phyloP scores from a whole-genome alignment of 257 asterid species.

The Buddleja alternifolia region DNA sequence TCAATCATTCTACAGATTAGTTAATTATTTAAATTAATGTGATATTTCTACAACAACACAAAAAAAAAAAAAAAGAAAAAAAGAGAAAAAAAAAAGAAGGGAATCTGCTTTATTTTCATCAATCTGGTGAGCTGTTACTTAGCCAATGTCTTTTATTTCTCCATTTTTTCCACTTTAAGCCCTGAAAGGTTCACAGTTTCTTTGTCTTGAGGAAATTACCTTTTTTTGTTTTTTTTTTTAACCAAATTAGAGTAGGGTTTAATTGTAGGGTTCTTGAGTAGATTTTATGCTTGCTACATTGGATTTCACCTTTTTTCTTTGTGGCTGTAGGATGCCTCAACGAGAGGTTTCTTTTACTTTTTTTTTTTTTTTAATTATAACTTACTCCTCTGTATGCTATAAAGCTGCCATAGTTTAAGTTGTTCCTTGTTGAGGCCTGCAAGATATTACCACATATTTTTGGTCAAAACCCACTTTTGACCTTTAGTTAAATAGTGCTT shows the following conservation, averaged over 20 bases:
- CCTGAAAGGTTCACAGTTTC: constrained; percentile 71
- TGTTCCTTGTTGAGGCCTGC: constrained; percentile 73
- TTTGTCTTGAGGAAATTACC: constrained; percentile 44
- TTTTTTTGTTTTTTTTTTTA: no score
- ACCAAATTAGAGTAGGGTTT: constrained; percentile 42
- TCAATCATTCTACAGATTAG: constrained; percentile 17
- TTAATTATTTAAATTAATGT: background rate
- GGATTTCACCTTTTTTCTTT: constrained; percentile 55
- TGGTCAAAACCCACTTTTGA: constrained; percentile 64
- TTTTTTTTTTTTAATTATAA: no score
- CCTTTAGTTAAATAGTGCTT: constrained; percentile 39
- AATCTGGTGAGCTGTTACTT: constrained; percentile 65
- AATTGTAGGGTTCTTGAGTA: no score
- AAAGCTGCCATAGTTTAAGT: constrained; percentile 68
- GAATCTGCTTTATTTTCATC: constrained; percentile 79
- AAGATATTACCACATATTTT: constrained; percentile 50
- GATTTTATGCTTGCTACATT: constrained; percentile 22
- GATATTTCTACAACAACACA: constrained; percentile 4
- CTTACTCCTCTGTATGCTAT: constrained; percentile 41
- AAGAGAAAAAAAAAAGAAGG: constrained; percentile 42
- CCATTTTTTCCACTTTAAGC: constrained; percentile 54
- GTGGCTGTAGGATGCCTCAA: constrained; percentile 48
- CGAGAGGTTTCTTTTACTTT: constrained; percentile 55
- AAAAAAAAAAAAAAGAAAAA: no score
- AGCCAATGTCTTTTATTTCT: constrained; percentile 46